Percentiles rank a stretch among this genome's conserved stretches.
Conservation (phyloP, 75 land plant species). For the Pinus tabuliformis region DNA sequence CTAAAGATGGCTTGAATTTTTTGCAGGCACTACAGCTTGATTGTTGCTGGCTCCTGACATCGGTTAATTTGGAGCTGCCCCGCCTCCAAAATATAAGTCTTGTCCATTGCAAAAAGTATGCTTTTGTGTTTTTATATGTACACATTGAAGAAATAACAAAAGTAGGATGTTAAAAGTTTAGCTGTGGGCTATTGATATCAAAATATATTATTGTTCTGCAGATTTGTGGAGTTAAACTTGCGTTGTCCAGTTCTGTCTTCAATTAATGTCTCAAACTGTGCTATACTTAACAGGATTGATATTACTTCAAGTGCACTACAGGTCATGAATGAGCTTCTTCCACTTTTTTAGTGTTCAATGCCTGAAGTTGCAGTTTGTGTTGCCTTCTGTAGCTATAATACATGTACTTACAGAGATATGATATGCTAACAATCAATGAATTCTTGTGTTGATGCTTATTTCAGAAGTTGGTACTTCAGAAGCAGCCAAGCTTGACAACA, state of each 20-base stretch:
- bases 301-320: slow-evolving; percentile 71
- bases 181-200: too few relatives aligned
- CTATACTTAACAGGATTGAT: slow-evolving; percentile 66
- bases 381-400: neutral
- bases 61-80: slow-evolving; percentile 76
- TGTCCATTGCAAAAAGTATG: slow-evolving; percentile 79
- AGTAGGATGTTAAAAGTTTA: too few relatives aligned
- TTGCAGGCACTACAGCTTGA: slow-evolving; percentile 80
- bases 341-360: neutral
- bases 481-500: slow-evolving; percentile 74
- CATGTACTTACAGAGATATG: too few relatives aligned
- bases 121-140: neutral
- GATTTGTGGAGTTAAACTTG: slow-evolving; percentile 83
- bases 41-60: slow-evolving; percentile 70
- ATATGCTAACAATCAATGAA: neutral
- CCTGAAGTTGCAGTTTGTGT: neutral
- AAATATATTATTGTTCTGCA: slow-evolving; percentile 13
- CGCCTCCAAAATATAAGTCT: slow-evolving; percentile 65
- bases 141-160: neutral
- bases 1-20: neutral
- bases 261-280: slow-evolving; percentile 69
- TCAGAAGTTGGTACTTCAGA: slow-evolving; percentile 83
- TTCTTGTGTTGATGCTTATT: slow-evolving; percentile 7
- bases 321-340: slow-evolving; percentile 25
- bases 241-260: slow-evolving; percentile 53